Evolutionary conservation across 176 grass and related monocot species (phyloP).

Genomic region (Tillandsia fasciculata): DNA sequence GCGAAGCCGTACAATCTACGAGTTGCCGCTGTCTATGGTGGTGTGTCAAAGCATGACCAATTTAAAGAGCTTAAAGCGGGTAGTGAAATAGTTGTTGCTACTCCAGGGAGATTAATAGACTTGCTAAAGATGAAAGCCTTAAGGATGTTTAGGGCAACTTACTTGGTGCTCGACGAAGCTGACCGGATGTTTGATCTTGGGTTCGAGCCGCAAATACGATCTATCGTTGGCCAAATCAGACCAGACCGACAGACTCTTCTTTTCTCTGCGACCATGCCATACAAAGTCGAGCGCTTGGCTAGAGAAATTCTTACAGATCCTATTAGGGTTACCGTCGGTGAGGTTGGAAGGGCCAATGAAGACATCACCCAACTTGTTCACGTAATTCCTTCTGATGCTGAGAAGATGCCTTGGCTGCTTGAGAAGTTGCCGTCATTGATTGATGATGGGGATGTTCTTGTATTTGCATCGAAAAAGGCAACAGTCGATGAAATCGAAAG

Average conservation of each 20-base stretch:
- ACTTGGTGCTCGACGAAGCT: slow-evolving; percentile 95
- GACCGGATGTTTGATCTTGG: slow-evolving; percentile 99
- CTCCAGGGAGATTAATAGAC: slow-evolving; percentile 95
- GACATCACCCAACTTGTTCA: slow-evolving; percentile 96
- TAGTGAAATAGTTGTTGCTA: slow-evolving; percentile 84
- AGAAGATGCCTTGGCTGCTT: slow-evolving; percentile 91
- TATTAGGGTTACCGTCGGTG: slow-evolving; percentile 88
- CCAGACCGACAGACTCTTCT: slow-evolving; percentile 96
- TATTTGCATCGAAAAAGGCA: slow-evolving; percentile 85
- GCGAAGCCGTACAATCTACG: slow-evolving; percentile 87
- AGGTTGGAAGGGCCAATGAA: slow-evolving; percentile 94
- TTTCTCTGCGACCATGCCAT: slow-evolving; percentile 99
- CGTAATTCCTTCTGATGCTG: slow-evolving; percentile 86
- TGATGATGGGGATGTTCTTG: slow-evolving; percentile 93
- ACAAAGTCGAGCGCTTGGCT: slow-evolving; percentile 88
- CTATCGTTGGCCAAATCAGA: slow-evolving; percentile 94
- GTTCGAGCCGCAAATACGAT: slow-evolving; percentile 91
- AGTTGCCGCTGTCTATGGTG: slow-evolving; percentile 93
- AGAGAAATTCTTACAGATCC: slow-evolving; percentile 90
- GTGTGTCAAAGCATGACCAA: slow-evolving; percentile 89
- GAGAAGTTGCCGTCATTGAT: slow-evolving; percentile 78
- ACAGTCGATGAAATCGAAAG: slow-evolving; percentile 85
- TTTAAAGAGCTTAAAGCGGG: slow-evolving; percentile 98
- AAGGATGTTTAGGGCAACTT: slow-evolving; percentile 78
- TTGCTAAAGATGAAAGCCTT: slow-evolving; percentile 97